Evolutionary conservation across 345 rosid genomes (phyloP), one percentile per base, ranked within the genome.

Genomic region (Sonneratia caseolaris): DNA sequence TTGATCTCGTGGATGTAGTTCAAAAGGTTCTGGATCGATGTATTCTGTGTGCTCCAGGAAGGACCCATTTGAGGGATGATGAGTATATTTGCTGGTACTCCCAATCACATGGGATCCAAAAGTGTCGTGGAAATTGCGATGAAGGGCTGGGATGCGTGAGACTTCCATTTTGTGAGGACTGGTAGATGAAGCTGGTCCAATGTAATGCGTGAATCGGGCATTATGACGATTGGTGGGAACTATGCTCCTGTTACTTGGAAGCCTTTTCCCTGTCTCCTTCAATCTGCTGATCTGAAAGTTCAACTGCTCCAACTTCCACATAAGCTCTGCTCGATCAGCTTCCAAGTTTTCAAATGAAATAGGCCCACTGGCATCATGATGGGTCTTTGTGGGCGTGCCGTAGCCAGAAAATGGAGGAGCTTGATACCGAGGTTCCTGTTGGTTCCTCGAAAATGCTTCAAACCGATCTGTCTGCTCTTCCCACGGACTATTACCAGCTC

Each of bases 271-370:
- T n/a, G 76, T 74, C 65, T 75, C 75, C 18, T 73, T 68, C 10
- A 83, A 74, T 77, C 76, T 83, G 18, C 64, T 76, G 37, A 73
- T 79, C 61, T 75, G 83, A 72, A 72, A 78, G 79, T 76, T 76
- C 74, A 85, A 74, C 75, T 81, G 79, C 38, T 81, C 82, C 68
- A 85, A 74, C 79, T 82, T 79, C 82, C 79, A 64, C n/a, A 78
- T 73, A 59, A 85, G 74, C 77, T 82, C 83, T 19, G 74, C 76
- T 51, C 76, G 77, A 77, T 74, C 78, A 16, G 59, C 74, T 65
- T 76, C 84, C 32, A 81, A 81, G 62, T 65, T 75, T 74, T 74
- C 74, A 56, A 70, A 37, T 70, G 18, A 19, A 45, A 53, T 19
- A 37, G 73, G 48, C 56, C 55, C 71, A 68, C 72, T 51, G 9